phyloP scores from a whole-genome alignment of 331 rosid genomes.

The Spiraea crenata region DNA sequence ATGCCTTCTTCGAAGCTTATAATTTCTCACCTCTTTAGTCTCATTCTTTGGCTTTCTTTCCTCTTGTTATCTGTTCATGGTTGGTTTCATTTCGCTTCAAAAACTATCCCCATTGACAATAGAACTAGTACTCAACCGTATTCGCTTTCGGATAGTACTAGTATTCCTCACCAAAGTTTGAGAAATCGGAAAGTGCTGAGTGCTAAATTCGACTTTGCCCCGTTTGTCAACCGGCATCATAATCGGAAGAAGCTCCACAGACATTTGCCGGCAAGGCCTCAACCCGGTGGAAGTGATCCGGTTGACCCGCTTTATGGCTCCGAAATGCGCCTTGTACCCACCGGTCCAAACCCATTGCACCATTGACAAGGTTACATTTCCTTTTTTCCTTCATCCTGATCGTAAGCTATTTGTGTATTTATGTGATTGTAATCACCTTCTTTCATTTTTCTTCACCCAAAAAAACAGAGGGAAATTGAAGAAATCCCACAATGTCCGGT shows the following conservation, averaged over 20 bases:
- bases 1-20: slow-evolving; percentile 48
- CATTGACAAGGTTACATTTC: slow-evolving; percentile 45
- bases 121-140: neutral
- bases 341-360: slow-evolving; percentile 95
- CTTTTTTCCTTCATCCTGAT: neutral
- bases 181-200: slow-evolving; percentile 34
- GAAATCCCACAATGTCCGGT: slow-evolving; percentile 29
- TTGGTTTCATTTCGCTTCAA: slow-evolving; percentile 35
- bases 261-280: slow-evolving; percentile 12
- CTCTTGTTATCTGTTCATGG: slow-evolving; percentile 40
- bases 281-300: slow-evolving; percentile 17
- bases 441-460: slow-evolving; percentile 34
- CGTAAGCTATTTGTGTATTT: slow-evolving; percentile 18
- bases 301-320: slow-evolving; percentile 67
- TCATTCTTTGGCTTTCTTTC: slow-evolving; percentile 45
- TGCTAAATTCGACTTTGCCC: slow-evolving; percentile 51
- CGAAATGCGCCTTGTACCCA: slow-evolving; percentile 80
- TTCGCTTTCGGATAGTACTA: neutral
- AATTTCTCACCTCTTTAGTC: slow-evolving; percentile 29
- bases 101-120: neutral
- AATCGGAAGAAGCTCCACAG: slow-evolving; percentile 16
- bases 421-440: slow-evolving; percentile 31
- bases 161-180: neutral
- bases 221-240: slow-evolving; percentile 33
- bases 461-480: neutral